Evolutionary conservation across 371 early-diverging fungal genomes (phyloP).

Genomic region (Nematocida parisii): DNA sequence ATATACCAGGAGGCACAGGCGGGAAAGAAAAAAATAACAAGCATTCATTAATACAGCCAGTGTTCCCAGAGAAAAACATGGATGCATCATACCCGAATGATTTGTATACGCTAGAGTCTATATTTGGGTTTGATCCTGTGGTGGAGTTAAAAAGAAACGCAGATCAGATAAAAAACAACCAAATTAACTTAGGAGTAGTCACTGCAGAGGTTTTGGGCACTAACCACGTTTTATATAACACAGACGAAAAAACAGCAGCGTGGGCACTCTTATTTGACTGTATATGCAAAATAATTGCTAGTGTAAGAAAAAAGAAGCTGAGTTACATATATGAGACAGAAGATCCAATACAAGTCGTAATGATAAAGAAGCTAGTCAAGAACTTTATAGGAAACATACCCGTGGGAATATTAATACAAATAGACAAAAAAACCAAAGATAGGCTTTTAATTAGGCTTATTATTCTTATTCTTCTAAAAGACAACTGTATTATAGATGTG

Average conservation of each 20-base stretch:
- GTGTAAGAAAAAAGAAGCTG: conserved; percentile 2
- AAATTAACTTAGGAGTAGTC: neutral
- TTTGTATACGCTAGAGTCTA: conserved; percentile 8
- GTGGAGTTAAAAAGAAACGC: neutral
- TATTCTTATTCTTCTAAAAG: conserved; percentile 13
- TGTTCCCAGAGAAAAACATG: conserved; percentile 35
- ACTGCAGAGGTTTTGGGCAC: neutral
- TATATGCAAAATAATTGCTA: conserved; percentile 1
- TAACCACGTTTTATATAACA: neutral
- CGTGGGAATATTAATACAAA: neutral
- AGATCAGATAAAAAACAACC: neutral
- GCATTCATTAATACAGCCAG: neutral
- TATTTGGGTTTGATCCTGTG: conserved; percentile 20
- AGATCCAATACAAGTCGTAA: neutral
- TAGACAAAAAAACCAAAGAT: neutral
- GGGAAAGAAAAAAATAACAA: neutral
- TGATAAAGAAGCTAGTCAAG: conserved; percentile 11
- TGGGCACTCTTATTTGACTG: conserved; percentile 20
- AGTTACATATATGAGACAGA: conserved; percentile 8
- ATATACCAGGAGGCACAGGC: neutral
- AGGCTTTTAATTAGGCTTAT: conserved; percentile 1
- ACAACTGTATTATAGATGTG: conserved; percentile 1
- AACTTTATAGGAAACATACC: neutral
- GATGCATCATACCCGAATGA: conserved; percentile 4
- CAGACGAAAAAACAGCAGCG: neutral